Evolutionary conservation across 768 basidiomycete species (phyloP), one percentile per base, ranked within the genome.

Genomic region (Mrakia frigida): DNA sequence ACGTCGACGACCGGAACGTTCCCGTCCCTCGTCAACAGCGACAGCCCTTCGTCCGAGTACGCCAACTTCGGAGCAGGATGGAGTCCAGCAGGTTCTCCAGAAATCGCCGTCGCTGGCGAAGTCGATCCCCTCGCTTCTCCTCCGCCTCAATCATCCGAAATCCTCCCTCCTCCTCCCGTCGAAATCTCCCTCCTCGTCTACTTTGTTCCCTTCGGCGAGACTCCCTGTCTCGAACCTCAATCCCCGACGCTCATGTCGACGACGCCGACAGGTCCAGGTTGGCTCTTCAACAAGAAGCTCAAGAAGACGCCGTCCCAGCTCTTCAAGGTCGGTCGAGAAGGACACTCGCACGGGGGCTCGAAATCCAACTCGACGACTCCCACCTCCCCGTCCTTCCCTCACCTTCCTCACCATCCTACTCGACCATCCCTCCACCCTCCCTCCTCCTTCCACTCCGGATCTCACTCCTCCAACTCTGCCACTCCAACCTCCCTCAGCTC

Each of bases 151-250:
- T 39, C 70, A 25, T 18, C 14, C 2, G 28, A 43, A 28, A 28
- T 50, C 59, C 56, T 37, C 6, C 61, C 70, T 9, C 52, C 67
- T 35, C 65, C 76, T 35, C 73, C 77, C 18, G 69, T 59, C 25
- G 77, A 78, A 28, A 78, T 74, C 60, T 74, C 67, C 53, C 50
- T 78, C 35, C 73, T 78, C 39, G 77, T 78, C 59, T 78, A 78
- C 50, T 78, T 78, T 39, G 77, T 78, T 31, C 77, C 77, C 31
- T 78, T 78, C 56, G 73, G 73, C 2, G 59, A 74, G 9, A 14
- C 28, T 28, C 6, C 52, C 16, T 50, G 25, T 53, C 70, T 25
- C 31, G 31, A 16, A 28, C 28, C 52, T 6, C 46, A 53, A 25
- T 31, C 52, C 23, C 53, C 73, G 21, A 35, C 35, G 23, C 59